phyloP scores from a whole-genome alignment of 2,329 filamentous ascomycete genomes.

The Ophiocordyceps camponoti-rufipedis region DNA sequence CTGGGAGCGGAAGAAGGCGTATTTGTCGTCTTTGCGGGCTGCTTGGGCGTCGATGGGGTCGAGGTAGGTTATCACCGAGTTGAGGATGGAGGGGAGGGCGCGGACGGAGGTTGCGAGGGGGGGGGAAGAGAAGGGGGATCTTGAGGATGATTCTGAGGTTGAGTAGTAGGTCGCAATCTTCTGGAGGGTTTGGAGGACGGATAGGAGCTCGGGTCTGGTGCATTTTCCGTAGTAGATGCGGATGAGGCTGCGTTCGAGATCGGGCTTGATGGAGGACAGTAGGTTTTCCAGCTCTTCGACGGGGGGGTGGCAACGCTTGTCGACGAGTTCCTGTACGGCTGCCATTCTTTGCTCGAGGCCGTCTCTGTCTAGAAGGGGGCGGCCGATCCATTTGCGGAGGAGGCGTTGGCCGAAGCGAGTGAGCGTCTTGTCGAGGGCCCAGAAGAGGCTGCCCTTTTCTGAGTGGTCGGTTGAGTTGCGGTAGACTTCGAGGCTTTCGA shows the following conservation, averaged over 20 bases:
- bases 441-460: conserved; percentile 78
- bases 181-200: conserved; percentile 71
- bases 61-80: conserved; percentile 55
- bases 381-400: conserved; percentile 85
- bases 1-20: conserved; percentile 75
- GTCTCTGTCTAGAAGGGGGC: conserved; percentile 62
- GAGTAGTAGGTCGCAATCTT: conserved; percentile 62
- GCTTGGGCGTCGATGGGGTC: conserved; percentile 74
- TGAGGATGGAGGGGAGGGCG: conserved; percentile 57
- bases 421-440: conserved; percentile 82
- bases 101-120: conserved; percentile 55
- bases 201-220: conserved; percentile 70
- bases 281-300: conserved; percentile 60
- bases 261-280: conserved; percentile 52
- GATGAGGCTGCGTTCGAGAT: conserved; percentile 84
- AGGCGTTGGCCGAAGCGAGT: conserved; percentile 80
- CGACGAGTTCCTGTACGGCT: conserved; percentile 73
- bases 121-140: conserved; percentile 53
- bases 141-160: conserved; percentile 33
- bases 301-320: conserved; percentile 43
- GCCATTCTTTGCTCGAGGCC: conserved; percentile 61
- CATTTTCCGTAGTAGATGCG: conserved; percentile 97
- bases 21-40: conserved; percentile 79
- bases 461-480: conserved; percentile 81
- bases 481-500: conserved; percentile 89